Percentiles rank a stretch among this genome's conserved stretches.
Conservation (phyloP, 345 rosid species). For the Arabidopsis thaliana region TAIR10.1 NC_003071.7:13156001-13156500, state of each 20-base stretch:
- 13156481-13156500: constrained; percentile 61
- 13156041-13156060: not conserved
- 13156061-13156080: not conserved
- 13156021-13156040: constrained; percentile 15
- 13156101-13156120: not conserved
- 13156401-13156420: constrained; percentile 13
- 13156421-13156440: constrained; percentile 92
- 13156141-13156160: constrained; percentile 29
- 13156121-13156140: constrained; percentile 13
- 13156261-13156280: constrained; percentile 17
- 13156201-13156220: constrained; percentile 76
- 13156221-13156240: constrained; percentile 64
- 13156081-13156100: not conserved
- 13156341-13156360: not conserved
- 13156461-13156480: constrained; percentile 66
- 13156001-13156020: constrained; percentile 65
- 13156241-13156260: not conserved
- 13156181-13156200: constrained; percentile 75
- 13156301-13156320: not conserved
- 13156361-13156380: not conserved
- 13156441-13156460: constrained; percentile 86
- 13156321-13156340: not conserved
- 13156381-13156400: not conserved
- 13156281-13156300: not conserved
- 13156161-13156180: constrained; percentile 91